Percentiles rank a stretch among this genome's conserved stretches.
phyloP scores from a whole-genome alignment of 2,329 filamentous ascomycete genomes.

The Claviceps sp. region DNA sequence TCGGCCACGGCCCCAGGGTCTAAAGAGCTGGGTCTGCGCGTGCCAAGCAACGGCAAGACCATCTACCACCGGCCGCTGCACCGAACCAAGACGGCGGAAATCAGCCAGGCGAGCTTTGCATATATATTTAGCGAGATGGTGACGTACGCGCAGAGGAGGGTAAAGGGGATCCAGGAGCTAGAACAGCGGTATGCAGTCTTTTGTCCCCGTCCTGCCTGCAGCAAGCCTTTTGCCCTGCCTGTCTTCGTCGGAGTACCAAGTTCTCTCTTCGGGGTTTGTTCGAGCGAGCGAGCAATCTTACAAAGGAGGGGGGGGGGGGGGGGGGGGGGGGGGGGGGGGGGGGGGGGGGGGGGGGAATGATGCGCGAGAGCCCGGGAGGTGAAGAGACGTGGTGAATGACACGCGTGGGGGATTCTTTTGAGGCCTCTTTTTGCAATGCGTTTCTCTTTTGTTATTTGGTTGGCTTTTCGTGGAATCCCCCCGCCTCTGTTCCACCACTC shows the following conservation, averaged over 20 bases:
- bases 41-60: slow-evolving; percentile 87
- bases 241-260: too few species aligned
- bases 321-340: too few species aligned
- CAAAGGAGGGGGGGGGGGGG: too few species aligned
- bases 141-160: slow-evolving; percentile 77
- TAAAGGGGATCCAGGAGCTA: slow-evolving; percentile 85
- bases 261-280: too few species aligned
- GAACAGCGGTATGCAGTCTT: slow-evolving; percentile 57
- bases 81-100: slow-evolving; percentile 73
- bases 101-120: slow-evolving; percentile 87
- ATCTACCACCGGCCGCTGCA: slow-evolving; percentile 96
- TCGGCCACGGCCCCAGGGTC: slow-evolving; percentile 14
- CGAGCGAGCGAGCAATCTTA: too few species aligned
- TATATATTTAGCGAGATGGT: slow-evolving; percentile 97
- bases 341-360: too few species aligned
- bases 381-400: too few species aligned
- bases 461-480: background rate
- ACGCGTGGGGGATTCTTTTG: too few species aligned
- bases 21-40: slow-evolving; percentile 56
- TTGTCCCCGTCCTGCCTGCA: too few species aligned
- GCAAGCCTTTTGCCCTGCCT: too few species aligned
- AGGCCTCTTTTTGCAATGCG: too few species aligned
- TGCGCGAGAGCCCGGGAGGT: too few species aligned
- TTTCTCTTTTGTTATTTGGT: background rate
- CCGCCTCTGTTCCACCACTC: background rate